Evolutionary conservation across 805 yeast species (phyloP).

Genomic region (Cyberlindnera suaveolens): DNA sequence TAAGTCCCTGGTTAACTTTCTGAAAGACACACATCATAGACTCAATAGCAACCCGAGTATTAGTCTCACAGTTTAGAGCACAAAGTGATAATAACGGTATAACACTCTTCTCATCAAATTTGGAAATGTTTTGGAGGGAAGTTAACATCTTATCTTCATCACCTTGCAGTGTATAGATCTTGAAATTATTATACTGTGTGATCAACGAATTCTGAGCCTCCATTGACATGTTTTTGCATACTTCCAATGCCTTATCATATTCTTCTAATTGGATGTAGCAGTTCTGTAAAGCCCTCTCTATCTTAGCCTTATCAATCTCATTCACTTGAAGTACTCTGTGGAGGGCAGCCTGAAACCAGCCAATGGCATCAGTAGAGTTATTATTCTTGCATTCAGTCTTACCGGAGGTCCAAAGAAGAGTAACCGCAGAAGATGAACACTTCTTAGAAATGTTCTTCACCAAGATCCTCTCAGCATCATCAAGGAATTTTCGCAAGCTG

Average conservation of each 20-base stretch:
- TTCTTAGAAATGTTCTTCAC: slow-evolving; percentile 22
- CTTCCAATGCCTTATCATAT: slow-evolving; percentile 15
- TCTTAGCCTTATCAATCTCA: slow-evolving; percentile 28
- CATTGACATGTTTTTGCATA: slow-evolving; percentile 22
- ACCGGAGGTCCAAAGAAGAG: slow-evolving; percentile 35
- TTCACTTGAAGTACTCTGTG: slow-evolving; percentile 21
- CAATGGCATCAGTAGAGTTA: slow-evolving; percentile 16
- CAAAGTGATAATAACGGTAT: slow-evolving; percentile 28
- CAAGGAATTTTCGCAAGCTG: slow-evolving; percentile 20
- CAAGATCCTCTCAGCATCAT: slow-evolving; percentile 25
- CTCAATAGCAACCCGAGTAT: slow-evolving; percentile 21
- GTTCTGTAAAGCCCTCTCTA: slow-evolving; percentile 31
- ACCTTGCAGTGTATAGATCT: slow-evolving; percentile 12
- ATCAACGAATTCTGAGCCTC: slow-evolving; percentile 22
- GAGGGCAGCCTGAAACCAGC: slow-evolving; percentile 24
- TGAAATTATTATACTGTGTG: slow-evolving; percentile 29
- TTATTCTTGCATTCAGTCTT: slow-evolving; percentile 25
- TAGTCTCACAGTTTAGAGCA: slow-evolving; percentile 25
- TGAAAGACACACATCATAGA: slow-evolving; percentile 24
- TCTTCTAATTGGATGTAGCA: slow-evolving; percentile 23
- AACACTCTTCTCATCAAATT: slow-evolving; percentile 29
- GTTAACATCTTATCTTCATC: slow-evolving; percentile 14
- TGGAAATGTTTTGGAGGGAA: slow-evolving; percentile 28
- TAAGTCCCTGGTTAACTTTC: slow-evolving; percentile 13
- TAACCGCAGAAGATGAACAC: slow-evolving; percentile 27